These are phyloP conservation scores for Ceratorhiza oryzae-sativae DNA, from an alignment of 1,284 basidiomycete species.

Conservation along the genomic window DNA sequence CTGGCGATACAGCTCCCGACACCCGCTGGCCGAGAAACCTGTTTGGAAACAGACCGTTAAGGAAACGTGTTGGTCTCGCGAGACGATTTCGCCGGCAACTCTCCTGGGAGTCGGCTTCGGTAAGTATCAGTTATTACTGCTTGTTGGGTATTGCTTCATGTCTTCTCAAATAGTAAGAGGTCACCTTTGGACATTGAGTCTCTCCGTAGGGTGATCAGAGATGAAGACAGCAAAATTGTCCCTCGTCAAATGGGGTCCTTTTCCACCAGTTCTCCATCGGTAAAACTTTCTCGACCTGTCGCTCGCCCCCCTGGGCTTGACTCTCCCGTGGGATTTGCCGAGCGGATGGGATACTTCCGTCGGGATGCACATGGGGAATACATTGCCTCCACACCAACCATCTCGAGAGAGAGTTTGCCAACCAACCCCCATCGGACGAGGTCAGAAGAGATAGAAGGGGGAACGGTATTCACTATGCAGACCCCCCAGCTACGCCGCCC, in stretches of 20 bases:
- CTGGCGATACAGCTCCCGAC: not conserved
- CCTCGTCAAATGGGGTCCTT: constrained; percentile 12
- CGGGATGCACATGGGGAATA: constrained; percentile 33
- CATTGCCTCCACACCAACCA: constrained; percentile 17
- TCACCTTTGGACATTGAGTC: constrained; percentile 33
- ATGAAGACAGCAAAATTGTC: constrained; percentile 7
- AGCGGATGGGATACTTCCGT: constrained; percentile 33
- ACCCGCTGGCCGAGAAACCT: constrained; percentile 3
- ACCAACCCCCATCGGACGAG: not conserved
- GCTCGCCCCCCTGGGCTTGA: constrained; percentile 14
- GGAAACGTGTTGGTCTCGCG: not conserved
- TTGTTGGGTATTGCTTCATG: not conserved
- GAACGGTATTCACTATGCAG: constrained; percentile 3
- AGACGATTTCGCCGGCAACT: not conserved
- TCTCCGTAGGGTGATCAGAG: constrained; percentile 21
- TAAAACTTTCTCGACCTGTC: not conserved
- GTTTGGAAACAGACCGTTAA: constrained; percentile 26
- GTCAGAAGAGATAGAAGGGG: not conserved
- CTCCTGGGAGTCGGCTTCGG: constrained; percentile 29
- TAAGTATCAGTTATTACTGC: not conserved
- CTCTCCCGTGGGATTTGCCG: constrained; percentile 13
- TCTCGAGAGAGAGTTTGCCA: not conserved
- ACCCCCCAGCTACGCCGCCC: constrained; percentile 5
- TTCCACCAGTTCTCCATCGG: not conserved
- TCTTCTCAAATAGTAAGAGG: constrained; percentile 8